Conservation (phyloP, 352 stramenopile genomes). For the Blastocystis sp. region DNA sequence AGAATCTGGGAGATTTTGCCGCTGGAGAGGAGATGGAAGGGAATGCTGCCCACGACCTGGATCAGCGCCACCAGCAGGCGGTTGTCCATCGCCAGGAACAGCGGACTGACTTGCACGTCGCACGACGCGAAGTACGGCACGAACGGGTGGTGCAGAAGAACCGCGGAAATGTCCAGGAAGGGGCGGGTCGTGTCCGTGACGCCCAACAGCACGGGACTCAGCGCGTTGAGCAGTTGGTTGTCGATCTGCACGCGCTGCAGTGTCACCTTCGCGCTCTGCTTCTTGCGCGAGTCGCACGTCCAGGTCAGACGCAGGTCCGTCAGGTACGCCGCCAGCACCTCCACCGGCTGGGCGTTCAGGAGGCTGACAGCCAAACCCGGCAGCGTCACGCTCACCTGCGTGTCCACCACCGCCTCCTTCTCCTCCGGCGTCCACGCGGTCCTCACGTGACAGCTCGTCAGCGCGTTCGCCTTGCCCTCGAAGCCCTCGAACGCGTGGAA, state of each 20-base stretch:
- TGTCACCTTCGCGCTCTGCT: conserved; percentile 1
- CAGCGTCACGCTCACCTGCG: background rate
- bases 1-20: background rate
- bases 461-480: background rate
- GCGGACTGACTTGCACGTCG: background rate
- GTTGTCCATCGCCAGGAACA: too few species aligned
- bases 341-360: conserved; percentile 1
- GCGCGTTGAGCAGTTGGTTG: conserved; percentile 27
- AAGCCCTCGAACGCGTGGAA: background rate
- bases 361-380: conserved; percentile 34
- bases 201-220: conserved; percentile 59
- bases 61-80: background rate
- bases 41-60: background rate
- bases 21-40: conserved; percentile 9
- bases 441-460: too few species aligned
- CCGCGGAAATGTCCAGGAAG: background rate
- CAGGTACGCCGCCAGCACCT: conserved; percentile 5
- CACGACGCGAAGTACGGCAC: conserved; percentile 44
- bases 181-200: background rate
- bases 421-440: background rate
- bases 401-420: background rate
- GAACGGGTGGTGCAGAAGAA: conserved; percentile 41
- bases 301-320: background rate
- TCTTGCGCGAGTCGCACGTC: conserved; percentile 47
- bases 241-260: conserved; percentile 46